These are phyloP conservation scores for Nidula microcarpa DNA, from an alignment of 768 basidiomycete species.

Conservation along the genomic window DNA sequence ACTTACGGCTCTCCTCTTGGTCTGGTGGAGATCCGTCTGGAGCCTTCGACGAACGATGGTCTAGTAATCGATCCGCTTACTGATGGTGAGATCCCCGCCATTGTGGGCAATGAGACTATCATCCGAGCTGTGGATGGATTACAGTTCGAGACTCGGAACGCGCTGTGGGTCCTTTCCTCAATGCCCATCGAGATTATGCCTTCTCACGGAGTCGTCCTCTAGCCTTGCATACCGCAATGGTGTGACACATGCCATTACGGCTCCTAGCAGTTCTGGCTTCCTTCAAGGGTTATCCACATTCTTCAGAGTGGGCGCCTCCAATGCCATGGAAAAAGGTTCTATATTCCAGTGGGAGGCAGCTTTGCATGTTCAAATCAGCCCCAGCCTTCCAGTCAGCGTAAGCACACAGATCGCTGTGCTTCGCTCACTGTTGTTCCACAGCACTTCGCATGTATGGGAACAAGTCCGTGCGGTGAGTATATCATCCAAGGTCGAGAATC, in stretches of 20 bases:
- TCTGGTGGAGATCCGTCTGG: constrained; percentile 62
- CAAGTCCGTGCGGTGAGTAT: constrained; percentile 31
- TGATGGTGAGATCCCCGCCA: constrained; percentile 25
- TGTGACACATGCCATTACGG: constrained; percentile 65
- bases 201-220: not conserved
- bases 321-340: constrained; percentile 59
- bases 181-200: not conserved
- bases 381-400: constrained; percentile 39
- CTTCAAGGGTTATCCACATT: constrained; percentile 60
- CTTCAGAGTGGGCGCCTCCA: constrained; percentile 55
- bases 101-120: constrained; percentile 41
- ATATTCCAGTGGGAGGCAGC: constrained; percentile 65
- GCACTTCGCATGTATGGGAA: constrained; percentile 24
- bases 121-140: constrained; percentile 65
- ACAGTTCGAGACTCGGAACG: constrained; percentile 48
- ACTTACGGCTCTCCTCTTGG: constrained; percentile 66
- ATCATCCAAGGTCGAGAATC: constrained; percentile 15
- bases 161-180: constrained; percentile 34
- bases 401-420: constrained; percentile 63
- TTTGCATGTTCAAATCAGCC: constrained; percentile 52
- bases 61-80: constrained; percentile 48
- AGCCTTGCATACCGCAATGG: constrained; percentile 75
- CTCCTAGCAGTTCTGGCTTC: constrained; percentile 55
- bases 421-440: constrained; percentile 37
- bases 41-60: constrained; percentile 69